Base-by-base conservation (phyloP, 1,284 basidiomycete genomes). In the Apiotrichum siamense region DNA sequence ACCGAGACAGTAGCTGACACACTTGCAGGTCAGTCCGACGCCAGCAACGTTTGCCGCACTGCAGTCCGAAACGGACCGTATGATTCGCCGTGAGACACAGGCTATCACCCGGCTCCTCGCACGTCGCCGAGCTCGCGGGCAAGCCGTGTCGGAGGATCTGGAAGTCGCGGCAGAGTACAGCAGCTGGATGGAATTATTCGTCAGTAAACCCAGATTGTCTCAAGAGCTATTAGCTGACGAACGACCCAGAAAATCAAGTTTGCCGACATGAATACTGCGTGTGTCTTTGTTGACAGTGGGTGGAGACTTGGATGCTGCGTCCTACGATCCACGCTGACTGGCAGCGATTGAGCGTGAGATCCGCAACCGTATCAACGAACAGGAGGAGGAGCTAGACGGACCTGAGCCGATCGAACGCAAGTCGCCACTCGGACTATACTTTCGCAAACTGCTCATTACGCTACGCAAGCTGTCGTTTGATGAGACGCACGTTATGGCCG, bases 381-480 rank as follows among this genome's bases (percentile, higher is more conserved):
- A 61, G 20, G 63, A 63, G 11, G 66, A 69, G 26, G 26, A 40
- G 18, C 40, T 51, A 2, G 52, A 54, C n/a, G 39, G 27, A 0
- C 32, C 35, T n/a, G 55, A 57, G 17, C 55, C 55, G 13, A 41
- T 57, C 10, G 55, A 72, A 39, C 60, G 67, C 1, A 59, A 62
- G 3, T 70, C 68, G 4, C 67, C 68, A 0, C 47, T 72, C 7
- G 72, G 69, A 2, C 59, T 70, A 4, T 70, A 66, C 54, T 56
- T 66, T n/a, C 62, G 72, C 25, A 51, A 51, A 1, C 35, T 70
- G 7, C 36, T 66, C 10, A 56, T 70, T 29, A 57, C 57, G 7
- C 58, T 69, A n/a, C 59, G 66, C 9, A 65, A 63, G 44, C 52
- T 71, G 3, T 65, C 65, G 2, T 73, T 73, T 52, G 63, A 66